A percentile compares a stretch with the other conserved stretches of the same genome.
phyloP scores from a whole-genome alignment of 75 land plant species.

The Picea sitchensis region DNA sequence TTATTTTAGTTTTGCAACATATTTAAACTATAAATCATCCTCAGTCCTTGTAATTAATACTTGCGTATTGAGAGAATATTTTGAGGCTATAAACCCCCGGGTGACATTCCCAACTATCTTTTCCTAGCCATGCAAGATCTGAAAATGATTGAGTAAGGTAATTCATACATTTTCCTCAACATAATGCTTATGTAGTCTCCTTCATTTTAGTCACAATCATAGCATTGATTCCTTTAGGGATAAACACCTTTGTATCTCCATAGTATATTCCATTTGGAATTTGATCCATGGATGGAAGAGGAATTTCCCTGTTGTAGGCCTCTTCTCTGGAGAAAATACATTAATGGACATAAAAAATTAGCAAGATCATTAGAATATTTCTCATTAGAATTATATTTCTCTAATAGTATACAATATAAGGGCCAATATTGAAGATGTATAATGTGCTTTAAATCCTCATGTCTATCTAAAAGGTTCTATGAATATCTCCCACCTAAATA shows the following conservation, averaged over 20 bases:
- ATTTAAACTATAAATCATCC: too few species aligned
- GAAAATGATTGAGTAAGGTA: too few species aligned
- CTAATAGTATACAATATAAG: constrained; percentile 56
- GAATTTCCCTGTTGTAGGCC: constrained; percentile 87
- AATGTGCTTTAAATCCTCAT: constrained; percentile 84
- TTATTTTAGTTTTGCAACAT: too few species aligned
- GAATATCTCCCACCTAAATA: constrained; percentile 71
- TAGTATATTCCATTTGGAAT: neutral
- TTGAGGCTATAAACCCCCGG: too few species aligned
- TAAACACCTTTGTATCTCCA: neutral
- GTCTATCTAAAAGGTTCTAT: constrained; percentile 71
- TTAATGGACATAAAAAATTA: constrained; percentile 59
- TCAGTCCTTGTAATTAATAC: too few species aligned
- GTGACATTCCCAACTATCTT: too few species aligned
- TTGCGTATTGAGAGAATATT: too few species aligned
- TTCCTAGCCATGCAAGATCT: too few species aligned
- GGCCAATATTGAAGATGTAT: constrained; percentile 71
- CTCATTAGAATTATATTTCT: constrained; percentile 64
- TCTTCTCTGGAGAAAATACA: constrained; percentile 26
- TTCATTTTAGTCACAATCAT: too few species aligned
- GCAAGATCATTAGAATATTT: constrained; percentile 66
- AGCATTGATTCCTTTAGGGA: too few species aligned
- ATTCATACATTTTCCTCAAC: too few species aligned
- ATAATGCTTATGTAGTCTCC: too few species aligned
- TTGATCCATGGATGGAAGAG: constrained; percentile 78